Evolutionary conservation across 139 green algal genomes (phyloP).

Genomic region (Auxenochlorella protothecoides): DNA sequence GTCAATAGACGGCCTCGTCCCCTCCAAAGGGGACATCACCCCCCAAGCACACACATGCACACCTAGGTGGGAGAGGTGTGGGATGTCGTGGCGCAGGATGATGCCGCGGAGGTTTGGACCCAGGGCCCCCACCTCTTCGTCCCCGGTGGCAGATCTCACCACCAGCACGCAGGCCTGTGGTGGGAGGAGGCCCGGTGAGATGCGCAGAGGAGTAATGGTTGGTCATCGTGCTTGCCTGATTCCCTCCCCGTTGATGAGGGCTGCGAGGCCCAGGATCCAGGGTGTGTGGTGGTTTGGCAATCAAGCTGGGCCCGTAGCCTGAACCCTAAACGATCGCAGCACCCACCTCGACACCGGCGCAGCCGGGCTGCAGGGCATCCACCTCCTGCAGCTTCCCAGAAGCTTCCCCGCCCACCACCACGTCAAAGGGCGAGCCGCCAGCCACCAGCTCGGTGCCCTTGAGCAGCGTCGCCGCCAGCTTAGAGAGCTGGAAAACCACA

Average conservation of each 20-base stretch:
- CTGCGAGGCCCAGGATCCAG: no score
- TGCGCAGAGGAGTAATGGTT: no score
- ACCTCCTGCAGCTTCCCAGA: constrained; percentile 58
- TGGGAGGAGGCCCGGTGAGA: not conserved
- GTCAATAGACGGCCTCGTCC: no score
- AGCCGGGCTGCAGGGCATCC: constrained; percentile 40
- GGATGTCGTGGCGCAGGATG: constrained; percentile 81
- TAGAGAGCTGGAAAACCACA: constrained; percentile 84
- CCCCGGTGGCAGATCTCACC: constrained; percentile 62
- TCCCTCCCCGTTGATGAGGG: no score
- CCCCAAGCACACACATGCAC: not conserved
- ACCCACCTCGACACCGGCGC: constrained; percentile 18
- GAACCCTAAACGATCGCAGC: no score
- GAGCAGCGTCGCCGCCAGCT: constrained; percentile 41
- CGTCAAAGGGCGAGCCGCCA: constrained; percentile 60
- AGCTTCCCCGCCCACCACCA: constrained; percentile 56
- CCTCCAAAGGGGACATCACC: not conserved
- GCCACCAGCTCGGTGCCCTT: constrained; percentile 18
- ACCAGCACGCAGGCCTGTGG: constrained; percentile 40
- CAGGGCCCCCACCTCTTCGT: constrained; percentile 84
- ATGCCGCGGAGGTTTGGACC: constrained; percentile 58
- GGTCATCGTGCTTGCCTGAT: no score
- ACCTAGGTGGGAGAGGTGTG: constrained; percentile 89
- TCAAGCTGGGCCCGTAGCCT: no score
- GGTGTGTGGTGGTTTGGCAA: no score